phyloP scores from a whole-genome alignment of 257 asterid species.

The Osmanthus fragrans region DNA sequence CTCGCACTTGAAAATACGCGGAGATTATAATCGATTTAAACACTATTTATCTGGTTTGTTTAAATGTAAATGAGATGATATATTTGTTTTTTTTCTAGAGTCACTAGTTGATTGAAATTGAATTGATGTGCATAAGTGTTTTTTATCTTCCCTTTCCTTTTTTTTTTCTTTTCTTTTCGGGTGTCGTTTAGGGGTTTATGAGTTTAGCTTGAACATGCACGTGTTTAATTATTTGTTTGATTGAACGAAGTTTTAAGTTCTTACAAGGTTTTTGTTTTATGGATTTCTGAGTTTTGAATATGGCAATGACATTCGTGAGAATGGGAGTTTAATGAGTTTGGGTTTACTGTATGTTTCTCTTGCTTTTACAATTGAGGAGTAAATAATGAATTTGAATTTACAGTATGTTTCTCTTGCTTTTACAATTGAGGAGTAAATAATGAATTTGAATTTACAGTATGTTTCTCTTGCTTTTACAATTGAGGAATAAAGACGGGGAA shows the following conservation, averaged over 20 bases:
- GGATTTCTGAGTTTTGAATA: constrained; percentile 21
- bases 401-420: neutral
- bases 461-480: constrained; percentile 11
- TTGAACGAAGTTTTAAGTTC: constrained; percentile 13
- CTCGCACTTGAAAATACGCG: neutral
- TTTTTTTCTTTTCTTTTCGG: neutral
- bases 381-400: constrained; percentile 17
- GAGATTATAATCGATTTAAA: neutral
- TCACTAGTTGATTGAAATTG: constrained; percentile 26
- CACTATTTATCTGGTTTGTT: neutral
- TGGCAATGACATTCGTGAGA: constrained; percentile 24
- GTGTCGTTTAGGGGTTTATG: constrained; percentile 32
- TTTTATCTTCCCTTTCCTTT: too few relatives aligned
- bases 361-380: constrained; percentile 13
- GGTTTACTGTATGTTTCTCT: constrained; percentile 7
- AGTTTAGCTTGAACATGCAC: constrained; percentile 28
- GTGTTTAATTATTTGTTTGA: constrained; percentile 19
- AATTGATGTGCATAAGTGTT: neutral
- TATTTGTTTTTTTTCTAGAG: neutral
- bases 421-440: constrained; percentile 11
- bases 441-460: constrained; percentile 16
- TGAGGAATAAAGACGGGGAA: neutral
- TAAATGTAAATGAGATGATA: constrained; percentile 29
- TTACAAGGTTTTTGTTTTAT: neutral
- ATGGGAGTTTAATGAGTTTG: constrained; percentile 23